Evolutionary conservation across 2,329 filamentous ascomycete genomes (phyloP).

Genomic region (Fusarium tanahbumbuense): DNA sequence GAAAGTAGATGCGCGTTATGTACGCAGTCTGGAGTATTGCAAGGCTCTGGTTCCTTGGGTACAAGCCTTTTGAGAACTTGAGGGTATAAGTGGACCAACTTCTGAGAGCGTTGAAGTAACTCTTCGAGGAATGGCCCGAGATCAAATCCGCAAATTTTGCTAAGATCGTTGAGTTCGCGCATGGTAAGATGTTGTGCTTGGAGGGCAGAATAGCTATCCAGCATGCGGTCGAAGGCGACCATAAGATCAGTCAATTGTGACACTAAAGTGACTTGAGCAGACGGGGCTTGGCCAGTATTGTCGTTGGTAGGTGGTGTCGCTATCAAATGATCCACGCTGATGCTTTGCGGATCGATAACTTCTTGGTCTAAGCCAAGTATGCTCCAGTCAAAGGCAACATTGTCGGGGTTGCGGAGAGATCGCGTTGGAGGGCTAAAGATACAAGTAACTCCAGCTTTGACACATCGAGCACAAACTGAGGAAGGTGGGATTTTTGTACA

Average conservation of each 20-base stretch:
- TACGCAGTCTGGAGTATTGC: slow-evolving; percentile 51
- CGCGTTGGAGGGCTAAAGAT: slow-evolving; percentile 56
- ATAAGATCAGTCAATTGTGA: slow-evolving; percentile 40
- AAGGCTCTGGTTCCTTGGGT: slow-evolving; percentile 30
- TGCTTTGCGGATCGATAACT: not conserved
- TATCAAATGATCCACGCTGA: not conserved
- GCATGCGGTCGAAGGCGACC: slow-evolving; percentile 40
- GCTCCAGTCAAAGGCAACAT: slow-evolving; percentile 39
- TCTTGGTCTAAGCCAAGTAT: slow-evolving; percentile 26
- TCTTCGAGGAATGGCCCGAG: slow-evolving; percentile 49
- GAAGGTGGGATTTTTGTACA: slow-evolving; percentile 56
- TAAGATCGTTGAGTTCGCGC: slow-evolving; percentile 40
- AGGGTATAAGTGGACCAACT: slow-evolving; percentile 53
- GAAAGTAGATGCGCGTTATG: slow-evolving; percentile 42
- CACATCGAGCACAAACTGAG: slow-evolving; percentile 55
- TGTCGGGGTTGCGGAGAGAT: slow-evolving; percentile 30
- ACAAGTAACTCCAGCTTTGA: slow-evolving; percentile 55
- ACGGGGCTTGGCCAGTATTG: not conserved
- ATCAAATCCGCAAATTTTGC: slow-evolving; percentile 42
- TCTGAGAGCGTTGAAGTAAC: slow-evolving; percentile 51
- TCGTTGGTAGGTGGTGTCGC: slow-evolving; percentile 24
- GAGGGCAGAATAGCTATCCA: slow-evolving; percentile 17
- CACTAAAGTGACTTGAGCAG: slow-evolving; percentile 11
- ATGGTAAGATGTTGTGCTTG: slow-evolving; percentile 39
- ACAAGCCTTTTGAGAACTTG: slow-evolving; percentile 37